Evolutionary conservation across 2,329 filamentous ascomycete species (phyloP), one percentile per base, ranked within the genome.

Genomic region (Bipolaris cookei): DNA sequence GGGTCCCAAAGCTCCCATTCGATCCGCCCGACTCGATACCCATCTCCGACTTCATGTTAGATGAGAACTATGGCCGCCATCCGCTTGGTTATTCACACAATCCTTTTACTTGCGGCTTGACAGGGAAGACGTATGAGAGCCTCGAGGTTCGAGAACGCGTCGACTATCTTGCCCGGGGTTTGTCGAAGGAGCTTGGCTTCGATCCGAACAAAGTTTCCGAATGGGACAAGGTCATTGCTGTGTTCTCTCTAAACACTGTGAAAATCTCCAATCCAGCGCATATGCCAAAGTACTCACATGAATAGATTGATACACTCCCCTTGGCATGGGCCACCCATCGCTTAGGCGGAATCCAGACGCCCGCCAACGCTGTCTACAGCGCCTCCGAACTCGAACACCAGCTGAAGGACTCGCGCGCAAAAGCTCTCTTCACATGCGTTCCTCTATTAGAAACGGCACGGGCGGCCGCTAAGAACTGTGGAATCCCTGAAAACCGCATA

Each of bases 231-330:
- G 89, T 93, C 21, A 80, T 91, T 45, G 88, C 82, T 4, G 80
- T 93, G 25, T 96, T 91, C 77, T 88, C 88, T n/a, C 77, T 92
- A 57, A 96, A 96, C 72, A 91, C 90, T 28, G 89, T 91, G 76
- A 58, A 83, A 72, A 41, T 48, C n/a, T 20, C 14, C 10, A 37
- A 18, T 14, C 8, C 21, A 28, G 11, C 10, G 13, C 14, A 8
- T 6, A 28, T 48, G 23, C 14, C 13, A 21, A 3, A n/a, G 20
- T 41, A 56, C 65, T 75, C 58, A 74, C 56, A 21, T 11, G 7
- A 11, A 39, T 51, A 91, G 85, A 86, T 95, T 61, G 90, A 95
- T 75, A 91, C 89, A 51, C 78, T 92, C 59, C 86, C 90, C 4
- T 77, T 92, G 28, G 85, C 85, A 37, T 91, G 90, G 83, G 88